phyloP scores from a whole-genome alignment of 305 asterid genomes.

The Fraxinus greggii region DNA sequence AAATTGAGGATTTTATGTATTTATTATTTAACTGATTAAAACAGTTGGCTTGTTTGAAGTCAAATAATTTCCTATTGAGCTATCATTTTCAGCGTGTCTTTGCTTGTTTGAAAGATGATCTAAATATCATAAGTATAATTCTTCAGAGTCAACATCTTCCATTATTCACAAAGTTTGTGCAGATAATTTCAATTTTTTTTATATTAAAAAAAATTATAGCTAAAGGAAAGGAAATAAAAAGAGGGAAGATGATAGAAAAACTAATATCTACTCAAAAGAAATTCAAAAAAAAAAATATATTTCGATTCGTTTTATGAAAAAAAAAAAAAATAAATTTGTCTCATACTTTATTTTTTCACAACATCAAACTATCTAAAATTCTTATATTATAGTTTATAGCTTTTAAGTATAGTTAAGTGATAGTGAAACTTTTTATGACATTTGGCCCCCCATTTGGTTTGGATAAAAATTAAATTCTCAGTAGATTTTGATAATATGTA shows the following conservation, averaged over 20 bases:
- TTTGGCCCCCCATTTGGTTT: not conserved
- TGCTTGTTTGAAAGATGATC: conserved; percentile 20
- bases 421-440: not conserved
- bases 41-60: conserved; percentile 18
- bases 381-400: too few relatives aligned
- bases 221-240: not conserved
- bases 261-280: not conserved
- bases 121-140: not conserved
- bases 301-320: not conserved
- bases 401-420: not conserved
- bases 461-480: not conserved
- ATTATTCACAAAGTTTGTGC: not conserved
- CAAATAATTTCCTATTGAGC: conserved; percentile 30
- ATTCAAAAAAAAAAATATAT: too few relatives aligned
- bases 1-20: not conserved
- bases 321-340: not conserved
- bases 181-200: not conserved
- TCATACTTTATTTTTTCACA: not conserved
- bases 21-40: not conserved
- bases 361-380: not conserved
- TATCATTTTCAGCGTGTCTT: conserved; percentile 22
- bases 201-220: not conserved
- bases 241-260: not conserved
- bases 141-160: conserved; percentile 18
- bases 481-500: too few relatives aligned